Evolutionary conservation across 345 rosid species (phyloP).

Genomic region (Salix dunnii): DNA sequence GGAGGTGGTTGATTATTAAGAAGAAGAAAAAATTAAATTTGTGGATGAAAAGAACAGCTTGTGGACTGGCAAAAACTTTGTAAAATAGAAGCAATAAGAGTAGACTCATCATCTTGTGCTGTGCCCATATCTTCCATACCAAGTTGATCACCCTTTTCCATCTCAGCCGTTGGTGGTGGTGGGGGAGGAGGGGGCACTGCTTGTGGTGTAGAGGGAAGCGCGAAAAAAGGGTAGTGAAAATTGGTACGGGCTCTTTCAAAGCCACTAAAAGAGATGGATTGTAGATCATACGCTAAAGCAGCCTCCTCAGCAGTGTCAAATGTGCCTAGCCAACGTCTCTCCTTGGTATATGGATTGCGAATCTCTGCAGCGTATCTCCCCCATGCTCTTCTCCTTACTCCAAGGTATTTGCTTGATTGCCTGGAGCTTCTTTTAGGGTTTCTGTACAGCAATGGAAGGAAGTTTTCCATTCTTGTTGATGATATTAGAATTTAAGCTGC

Average conservation of each 20-base stretch:
- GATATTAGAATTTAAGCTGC: not conserved
- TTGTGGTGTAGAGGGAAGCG: not conserved
- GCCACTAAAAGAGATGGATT: slow-evolving; percentile 27
- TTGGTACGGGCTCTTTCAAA: slow-evolving; percentile 28
- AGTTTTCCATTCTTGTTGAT: slow-evolving; percentile 18
- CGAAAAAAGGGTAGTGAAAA: slow-evolving; percentile 21
- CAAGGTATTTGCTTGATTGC: slow-evolving; percentile 28
- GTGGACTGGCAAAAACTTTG: slow-evolving; percentile 24
- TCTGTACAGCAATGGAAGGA: slow-evolving; percentile 21
- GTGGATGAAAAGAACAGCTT: slow-evolving; percentile 6
- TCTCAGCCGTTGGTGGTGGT: not conserved
- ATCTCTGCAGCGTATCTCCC: slow-evolving; percentile 31
- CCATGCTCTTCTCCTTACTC: slow-evolving; percentile 31
- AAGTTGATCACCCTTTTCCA: not conserved
- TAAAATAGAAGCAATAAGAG: slow-evolving; percentile 28
- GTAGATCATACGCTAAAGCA: slow-evolving; percentile 32
- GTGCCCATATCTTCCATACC: not conserved
- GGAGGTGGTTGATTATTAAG: not conserved
- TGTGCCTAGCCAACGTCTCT: slow-evolving; percentile 32
- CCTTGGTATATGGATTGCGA: slow-evolving; percentile 24
- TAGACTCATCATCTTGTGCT: slow-evolving; percentile 24
- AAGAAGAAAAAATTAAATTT: not conserved
- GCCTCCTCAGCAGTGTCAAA: slow-evolving; percentile 37
- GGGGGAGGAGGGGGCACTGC: not conserved
- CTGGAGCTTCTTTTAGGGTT: slow-evolving; percentile 28